A percentile compares a stretch with the other conserved stretches of the same genome.
Conservation (phyloP, 75 land plant genomes). For the Pinus tabuliformis region DNA sequence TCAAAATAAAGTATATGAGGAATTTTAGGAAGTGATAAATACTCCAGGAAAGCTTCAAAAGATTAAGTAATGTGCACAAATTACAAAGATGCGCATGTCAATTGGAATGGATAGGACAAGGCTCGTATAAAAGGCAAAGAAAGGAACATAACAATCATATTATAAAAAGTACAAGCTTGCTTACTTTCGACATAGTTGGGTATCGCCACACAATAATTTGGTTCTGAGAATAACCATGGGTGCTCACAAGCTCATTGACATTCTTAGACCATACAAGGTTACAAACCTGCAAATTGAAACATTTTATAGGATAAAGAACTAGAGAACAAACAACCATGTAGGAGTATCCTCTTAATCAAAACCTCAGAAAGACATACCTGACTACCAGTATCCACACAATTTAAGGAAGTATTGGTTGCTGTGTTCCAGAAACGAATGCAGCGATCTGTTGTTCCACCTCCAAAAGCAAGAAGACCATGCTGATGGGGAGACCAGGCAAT, state of each 20-base stretch:
- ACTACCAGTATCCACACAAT: conserved; percentile 77
- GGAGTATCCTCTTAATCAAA: too few species aligned
- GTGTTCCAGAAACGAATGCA: conserved; percentile 88
- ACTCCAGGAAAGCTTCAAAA: too few species aligned
- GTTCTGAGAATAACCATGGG: conserved; percentile 99
- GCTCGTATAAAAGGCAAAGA: too few species aligned
- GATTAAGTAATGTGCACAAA: too few species aligned
- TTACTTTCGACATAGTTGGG: conserved; percentile 81
- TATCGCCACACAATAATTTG: conserved; percentile 99
- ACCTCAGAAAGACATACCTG: conserved; percentile 35
- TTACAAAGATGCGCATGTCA: too few species aligned
- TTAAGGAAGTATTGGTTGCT: conserved; percentile 55
- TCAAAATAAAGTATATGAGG: too few species aligned
- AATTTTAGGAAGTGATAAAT: too few species aligned
- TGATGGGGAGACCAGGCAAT: conserved; percentile 89
- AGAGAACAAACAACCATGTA: too few species aligned
- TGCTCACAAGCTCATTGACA: conserved; percentile 98
- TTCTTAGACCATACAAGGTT: conserved; percentile 94
- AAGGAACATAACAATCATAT: too few species aligned
- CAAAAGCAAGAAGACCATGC: conserved; percentile 83
- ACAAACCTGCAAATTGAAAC: conserved; percentile 58
- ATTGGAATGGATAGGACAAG: too few species aligned
- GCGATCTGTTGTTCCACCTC: conserved; percentile 76
- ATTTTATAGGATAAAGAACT: neutral
- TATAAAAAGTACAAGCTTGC: too few species aligned